phyloP scores from a whole-genome alignment of 1,284 basidiomycete genomes.

The Ceratobasidium theobromae region DNA sequence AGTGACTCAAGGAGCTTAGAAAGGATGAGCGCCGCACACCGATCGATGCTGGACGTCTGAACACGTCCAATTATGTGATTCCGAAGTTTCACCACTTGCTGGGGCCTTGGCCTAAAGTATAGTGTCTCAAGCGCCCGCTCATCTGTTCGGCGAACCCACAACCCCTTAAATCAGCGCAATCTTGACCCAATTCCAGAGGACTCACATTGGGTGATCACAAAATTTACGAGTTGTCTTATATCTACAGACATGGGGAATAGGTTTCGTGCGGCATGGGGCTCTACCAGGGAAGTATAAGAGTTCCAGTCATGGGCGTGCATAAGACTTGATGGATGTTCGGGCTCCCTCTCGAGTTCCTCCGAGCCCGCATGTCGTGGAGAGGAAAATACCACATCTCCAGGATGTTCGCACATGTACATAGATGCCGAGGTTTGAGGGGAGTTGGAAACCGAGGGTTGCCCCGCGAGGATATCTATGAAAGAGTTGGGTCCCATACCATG shows the following conservation, averaged over 20 bases:
- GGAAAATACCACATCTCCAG: too few species aligned
- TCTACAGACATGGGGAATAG: neutral
- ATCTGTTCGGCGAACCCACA: neutral
- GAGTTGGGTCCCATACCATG: neutral
- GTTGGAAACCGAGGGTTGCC: neutral
- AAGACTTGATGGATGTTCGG: neutral
- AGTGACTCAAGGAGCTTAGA: conserved; percentile 3
- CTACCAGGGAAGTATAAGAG: neutral
- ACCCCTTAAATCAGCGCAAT: neutral
- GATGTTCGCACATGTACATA: neutral
- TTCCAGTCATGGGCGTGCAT: neutral
- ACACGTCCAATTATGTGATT: neutral
- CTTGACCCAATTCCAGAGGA: neutral
- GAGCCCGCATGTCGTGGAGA: too few species aligned
- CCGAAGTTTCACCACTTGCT: neutral
- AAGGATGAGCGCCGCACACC: neutral
- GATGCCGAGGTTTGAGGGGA: neutral
- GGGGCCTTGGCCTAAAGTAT: neutral
- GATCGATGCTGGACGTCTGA: neutral
- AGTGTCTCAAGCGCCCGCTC: neutral
- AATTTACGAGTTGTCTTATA: neutral
- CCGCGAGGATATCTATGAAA: neutral
- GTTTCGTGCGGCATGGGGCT: neutral
- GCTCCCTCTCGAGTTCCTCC: too few species aligned
- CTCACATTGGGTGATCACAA: neutral